Percentiles rank a stretch among this genome's conserved stretches.
These are phyloP conservation scores for Penicillium chermesinum DNA, from an alignment of 495 filamentous ascomycete genomes.

Conservation along the genomic window DNA sequence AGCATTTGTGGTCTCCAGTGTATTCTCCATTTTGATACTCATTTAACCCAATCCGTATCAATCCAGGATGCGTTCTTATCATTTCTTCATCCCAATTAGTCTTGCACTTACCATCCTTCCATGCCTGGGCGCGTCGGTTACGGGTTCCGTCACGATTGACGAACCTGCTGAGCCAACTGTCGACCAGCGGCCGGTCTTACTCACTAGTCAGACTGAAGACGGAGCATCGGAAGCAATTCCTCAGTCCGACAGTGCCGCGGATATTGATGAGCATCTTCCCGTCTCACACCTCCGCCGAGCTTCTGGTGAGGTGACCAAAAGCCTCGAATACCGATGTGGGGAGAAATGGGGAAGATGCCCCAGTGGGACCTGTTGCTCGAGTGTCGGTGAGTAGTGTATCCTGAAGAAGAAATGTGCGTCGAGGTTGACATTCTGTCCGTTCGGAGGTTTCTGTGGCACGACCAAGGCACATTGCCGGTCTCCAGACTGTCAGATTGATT, in stretches of 20 bases:
- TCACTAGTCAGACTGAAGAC: neutral
- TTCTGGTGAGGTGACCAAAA: constrained; percentile 3
- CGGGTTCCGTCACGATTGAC: neutral
- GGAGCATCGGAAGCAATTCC: neutral
- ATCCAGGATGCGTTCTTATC: constrained; percentile 3
- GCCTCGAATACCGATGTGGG: constrained; percentile 33
- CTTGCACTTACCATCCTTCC: neutral
- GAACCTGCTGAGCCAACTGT: neutral
- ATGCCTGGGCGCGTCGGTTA: neutral
- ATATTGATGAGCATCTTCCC: neutral
- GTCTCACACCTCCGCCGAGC: constrained; percentile 13
- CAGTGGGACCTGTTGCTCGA: constrained; percentile 58
- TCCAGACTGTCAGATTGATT: constrained; percentile 66
- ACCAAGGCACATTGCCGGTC: constrained; percentile 58
- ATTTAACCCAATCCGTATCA: neutral
- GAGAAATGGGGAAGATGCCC: constrained; percentile 47
- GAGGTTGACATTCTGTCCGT: constrained; percentile 9
- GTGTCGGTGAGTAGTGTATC: constrained; percentile 49
- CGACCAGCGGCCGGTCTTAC: neutral
- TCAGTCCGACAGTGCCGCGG: neutral
- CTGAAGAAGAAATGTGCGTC: neutral
- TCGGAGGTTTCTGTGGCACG: constrained; percentile 53
- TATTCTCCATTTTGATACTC: neutral
- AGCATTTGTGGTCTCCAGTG: neutral
- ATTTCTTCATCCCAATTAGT: neutral